Evolutionary conservation across 2,329 filamentous ascomycete genomes (phyloP), one percentile per base, ranked within the genome.

Genomic region (Penicillium concentricum): DNA sequence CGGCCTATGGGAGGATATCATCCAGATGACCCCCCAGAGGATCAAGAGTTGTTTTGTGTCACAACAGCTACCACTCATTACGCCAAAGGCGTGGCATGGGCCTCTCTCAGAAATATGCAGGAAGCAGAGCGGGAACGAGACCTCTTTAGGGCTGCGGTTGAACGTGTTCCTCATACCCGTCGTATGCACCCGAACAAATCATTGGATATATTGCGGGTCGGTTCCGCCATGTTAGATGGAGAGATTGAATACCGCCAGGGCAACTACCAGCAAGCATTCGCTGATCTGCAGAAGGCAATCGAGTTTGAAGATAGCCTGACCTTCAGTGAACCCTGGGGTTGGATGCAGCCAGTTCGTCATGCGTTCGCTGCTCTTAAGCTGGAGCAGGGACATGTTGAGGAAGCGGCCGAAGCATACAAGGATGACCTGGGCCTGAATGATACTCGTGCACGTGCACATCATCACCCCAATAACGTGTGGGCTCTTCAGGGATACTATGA

Each of bases 261-360:
- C 0, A 80, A 86, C 45, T 80, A 81, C 51, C 80, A 84, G 0
- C 41, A 67, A 0, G 88, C 87, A 0, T 90, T 89, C 65, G 67
- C 72, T 2, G 76, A 82, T 44, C 75, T 91, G 2, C 78, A 81
- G 1, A 73, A 74, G 7, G 80, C 87, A 0, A 84, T 88, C 18
- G 67, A 73, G 1, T 76, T 82, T 0, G 86, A 89, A 60, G 87
- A 89, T 61, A 72, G 69, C 0, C 77, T 91, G 18, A 84, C 83
- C 0, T 91, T 89, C 59, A 85, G 87, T 48, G 88, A 91, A 68
- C 88, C 88, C 0, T 90, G 87, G 87, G 84, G 85, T 0, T 91
- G 88, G 87, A 90, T 91, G 87, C 86, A 88, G 66, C 88, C 88
- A 0, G 82, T 83, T 0, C 77, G 87, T 1, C 88, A 91, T 67